A percentile compares a stretch with the other conserved stretches of the same genome.
These are phyloP conservation scores for Jatropha multifida DNA, from an alignment of 441 rosid genomes.

Conservation along the genomic window DNA sequence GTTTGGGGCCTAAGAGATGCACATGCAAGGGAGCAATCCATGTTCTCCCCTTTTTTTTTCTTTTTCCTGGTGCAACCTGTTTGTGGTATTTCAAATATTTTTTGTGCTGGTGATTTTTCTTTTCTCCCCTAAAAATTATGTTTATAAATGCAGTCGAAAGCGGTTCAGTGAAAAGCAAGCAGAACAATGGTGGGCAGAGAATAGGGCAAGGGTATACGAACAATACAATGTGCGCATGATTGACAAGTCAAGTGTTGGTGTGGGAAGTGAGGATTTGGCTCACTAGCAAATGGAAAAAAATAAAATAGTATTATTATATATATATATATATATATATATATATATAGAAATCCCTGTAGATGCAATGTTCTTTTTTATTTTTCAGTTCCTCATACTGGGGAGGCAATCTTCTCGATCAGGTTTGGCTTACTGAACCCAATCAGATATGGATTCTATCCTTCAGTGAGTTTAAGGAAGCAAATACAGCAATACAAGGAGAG, in stretches of 20 bases:
- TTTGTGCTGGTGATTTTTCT: background rate
- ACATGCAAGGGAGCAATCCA: background rate
- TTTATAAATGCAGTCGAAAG: constrained; percentile 58
- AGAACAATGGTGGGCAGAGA: constrained; percentile 97
- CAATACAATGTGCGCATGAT: constrained; percentile 74
- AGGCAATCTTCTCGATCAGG: constrained; percentile 27
- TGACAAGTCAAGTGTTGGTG: constrained; percentile 68
- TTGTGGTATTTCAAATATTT: background rate
- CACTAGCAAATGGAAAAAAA: constrained; percentile 35
- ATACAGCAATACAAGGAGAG: constrained; percentile 25
- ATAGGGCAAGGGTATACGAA: constrained; percentile 83
- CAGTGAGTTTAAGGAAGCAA: constrained; percentile 23
- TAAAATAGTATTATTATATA: background rate
- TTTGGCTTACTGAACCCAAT: constrained; percentile 28
- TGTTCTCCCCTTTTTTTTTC: background rate
- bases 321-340: no score
- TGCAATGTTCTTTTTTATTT: constrained; percentile 32
- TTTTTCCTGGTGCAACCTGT: background rate
- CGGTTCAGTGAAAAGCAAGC: constrained; percentile 93
- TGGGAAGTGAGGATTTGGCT: constrained; percentile 65
- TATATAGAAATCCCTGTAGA: constrained; percentile 27
- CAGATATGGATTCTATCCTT: constrained; percentile 35
- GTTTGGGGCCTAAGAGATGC: background rate
- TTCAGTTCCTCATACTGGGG: constrained; percentile 25
- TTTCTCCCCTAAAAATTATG: background rate